Evolutionary conservation across 1,139 yeast species (phyloP).

Genomic region (Sugiyamaella paludigena): DNA sequence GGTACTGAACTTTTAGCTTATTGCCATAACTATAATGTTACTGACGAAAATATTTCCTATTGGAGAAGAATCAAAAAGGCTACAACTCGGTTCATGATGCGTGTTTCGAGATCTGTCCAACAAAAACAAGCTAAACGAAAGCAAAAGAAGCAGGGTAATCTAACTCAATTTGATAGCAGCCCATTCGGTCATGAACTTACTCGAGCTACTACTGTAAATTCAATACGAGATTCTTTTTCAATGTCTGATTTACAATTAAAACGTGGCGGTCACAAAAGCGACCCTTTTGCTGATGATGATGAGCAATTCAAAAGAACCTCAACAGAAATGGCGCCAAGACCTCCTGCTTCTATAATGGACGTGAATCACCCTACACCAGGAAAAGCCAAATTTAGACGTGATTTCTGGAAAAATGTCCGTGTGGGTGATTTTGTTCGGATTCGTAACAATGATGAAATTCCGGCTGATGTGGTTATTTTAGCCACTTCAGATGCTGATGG

Average conservation of each 20-base stretch:
- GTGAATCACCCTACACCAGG: constrained; percentile 34
- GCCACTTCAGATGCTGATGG: constrained; percentile 88
- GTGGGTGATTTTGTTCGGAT: constrained; percentile 90
- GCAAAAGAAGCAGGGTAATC: constrained; percentile 10
- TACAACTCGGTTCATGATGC: constrained; percentile 36
- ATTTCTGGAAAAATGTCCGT: constrained; percentile 81
- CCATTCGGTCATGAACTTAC: constrained; percentile 22
- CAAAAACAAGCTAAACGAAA: constrained; percentile 12
- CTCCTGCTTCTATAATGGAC: constrained; percentile 32
- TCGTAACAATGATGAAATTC: constrained; percentile 85
- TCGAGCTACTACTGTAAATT: constrained; percentile 27
- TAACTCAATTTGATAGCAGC: background rate
- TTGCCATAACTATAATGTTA: constrained; percentile 70
- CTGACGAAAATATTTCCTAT: constrained; percentile 57
- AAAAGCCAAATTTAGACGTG: constrained; percentile 56
- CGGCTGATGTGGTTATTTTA: constrained; percentile 81
- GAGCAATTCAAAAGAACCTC: background rate
- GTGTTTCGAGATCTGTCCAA: constrained; percentile 26
- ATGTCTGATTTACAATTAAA: constrained; percentile 2
- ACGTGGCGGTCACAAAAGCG: background rate
- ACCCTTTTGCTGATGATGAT: constrained; percentile 12
- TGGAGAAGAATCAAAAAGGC: constrained; percentile 69
- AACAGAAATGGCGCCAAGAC: background rate
- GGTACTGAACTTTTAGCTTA: constrained; percentile 75
- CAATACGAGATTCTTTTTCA: constrained; percentile 20